These are phyloP conservation scores for Megacollybia marginata DNA, from an alignment of 768 basidiomycete genomes.

Conservation along the genomic window DNA sequence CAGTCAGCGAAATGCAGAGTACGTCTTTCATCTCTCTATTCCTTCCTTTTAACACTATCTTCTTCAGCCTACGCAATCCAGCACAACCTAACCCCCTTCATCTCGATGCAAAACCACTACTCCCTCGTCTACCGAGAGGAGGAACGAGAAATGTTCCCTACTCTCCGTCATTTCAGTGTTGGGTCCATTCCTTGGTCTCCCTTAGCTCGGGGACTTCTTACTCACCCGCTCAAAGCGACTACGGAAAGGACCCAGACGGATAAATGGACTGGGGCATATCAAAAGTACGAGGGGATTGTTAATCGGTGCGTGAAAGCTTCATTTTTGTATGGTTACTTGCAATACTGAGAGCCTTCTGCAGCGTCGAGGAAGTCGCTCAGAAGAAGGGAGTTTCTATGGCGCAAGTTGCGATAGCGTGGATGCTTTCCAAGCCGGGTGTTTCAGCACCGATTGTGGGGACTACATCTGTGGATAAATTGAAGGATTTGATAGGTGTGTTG, in stretches of 20 bases:
- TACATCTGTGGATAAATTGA: background rate
- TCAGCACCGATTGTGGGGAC: background rate
- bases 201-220: slow-evolving; percentile 41
- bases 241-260: no score
- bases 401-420: no score
- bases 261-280: no score
- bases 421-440: background rate
- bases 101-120: slow-evolving; percentile 67
- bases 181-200: slow-evolving; percentile 59
- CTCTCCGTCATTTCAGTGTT: slow-evolving; percentile 45
- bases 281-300: no score
- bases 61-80: slow-evolving; percentile 59
- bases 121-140: slow-evolving; percentile 58
- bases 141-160: slow-evolving; percentile 58
- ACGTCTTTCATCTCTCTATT: slow-evolving; percentile 2
- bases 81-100: slow-evolving; percentile 53
- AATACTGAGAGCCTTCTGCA: no score
- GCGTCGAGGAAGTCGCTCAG: no score
- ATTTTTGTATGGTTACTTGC: no score
- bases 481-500: background rate
- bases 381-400: no score
- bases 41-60: no score
- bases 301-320: no score
- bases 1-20: slow-evolving; percentile 55
- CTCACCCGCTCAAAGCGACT: slow-evolving; percentile 21